Base-by-base conservation (phyloP, 2,329 filamentous ascomycete species). In the Cercospora sp. region DNA sequence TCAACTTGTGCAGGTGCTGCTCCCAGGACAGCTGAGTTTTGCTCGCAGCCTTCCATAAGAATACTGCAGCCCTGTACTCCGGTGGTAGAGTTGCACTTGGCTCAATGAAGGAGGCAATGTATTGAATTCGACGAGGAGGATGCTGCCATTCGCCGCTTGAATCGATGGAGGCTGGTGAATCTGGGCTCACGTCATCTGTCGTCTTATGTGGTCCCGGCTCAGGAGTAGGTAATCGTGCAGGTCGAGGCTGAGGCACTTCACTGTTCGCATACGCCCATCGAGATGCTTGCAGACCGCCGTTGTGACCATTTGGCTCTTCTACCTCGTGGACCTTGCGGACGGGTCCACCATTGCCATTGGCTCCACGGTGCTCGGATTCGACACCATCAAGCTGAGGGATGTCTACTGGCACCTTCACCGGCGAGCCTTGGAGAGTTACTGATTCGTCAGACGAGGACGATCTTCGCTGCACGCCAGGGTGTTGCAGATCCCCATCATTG, bases 1-100 rank as follows among this genome's bases (percentile, higher is more conserved):
- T 61, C 20, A 30, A 55, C 28, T 61, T 67, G 8, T 33, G 45
- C 45, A 70, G 31, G 30, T 72, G 67, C 10, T 58, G 42, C 28
- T 71, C 60, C 72, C 72, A 75, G 9, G 45, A 30, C 16, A 72
- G 16, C 55, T 75, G 72, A 23, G 70, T 66, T 5, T 36, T 31
- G 36, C 71, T 74, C 2, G 68, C 68, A 16, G 42, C 64, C 60
- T 74, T 72, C 74, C 74, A 75, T 1, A 73, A 20, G 20, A 45
- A 65, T 20, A 75, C 55, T 30, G 65, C 73, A 6, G 69, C 71
- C 36, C 65, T 69, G n/a, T 73, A 68, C 9, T 42, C 60, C 28
- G 60, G 42, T 28, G 67, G 66, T 13, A 75, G 62, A 23, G 67
- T 70, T 12, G 58, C 62, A 39, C 69, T 70, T 3, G 70, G 60